phyloP scores from a whole-genome alignment of 2,329 filamentous ascomycete genomes.

The Tolypocladium tropicale region DNA sequence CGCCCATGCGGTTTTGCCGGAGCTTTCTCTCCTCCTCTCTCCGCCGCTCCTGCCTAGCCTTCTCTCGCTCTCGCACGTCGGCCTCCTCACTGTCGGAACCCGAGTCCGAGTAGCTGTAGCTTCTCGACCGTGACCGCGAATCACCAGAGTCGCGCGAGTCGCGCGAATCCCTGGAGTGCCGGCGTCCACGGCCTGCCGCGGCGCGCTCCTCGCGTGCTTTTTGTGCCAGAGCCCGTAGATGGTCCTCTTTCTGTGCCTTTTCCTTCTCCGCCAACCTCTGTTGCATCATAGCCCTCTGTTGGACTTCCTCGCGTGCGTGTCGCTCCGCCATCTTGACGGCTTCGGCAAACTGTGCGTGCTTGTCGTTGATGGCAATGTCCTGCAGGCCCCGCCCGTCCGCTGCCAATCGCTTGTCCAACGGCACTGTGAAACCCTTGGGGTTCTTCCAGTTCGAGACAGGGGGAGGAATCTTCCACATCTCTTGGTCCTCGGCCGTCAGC shows the following conservation, averaged over 20 bases:
- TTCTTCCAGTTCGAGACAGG: conserved; percentile 99
- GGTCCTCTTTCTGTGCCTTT: conserved; percentile 87
- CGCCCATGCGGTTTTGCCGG: conserved; percentile 89
- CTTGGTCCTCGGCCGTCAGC: conserved; percentile 91
- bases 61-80: conserved; percentile 65
- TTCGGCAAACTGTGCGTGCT: conserved; percentile 93
- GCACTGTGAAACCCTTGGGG: conserved; percentile 93
- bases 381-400: conserved; percentile 87
- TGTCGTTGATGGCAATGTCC: conserved; percentile 95
- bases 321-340: conserved; percentile 89
- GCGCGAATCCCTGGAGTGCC: conserved; percentile 18
- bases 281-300: conserved; percentile 88
- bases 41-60: conserved; percentile 64
- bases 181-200: conserved; percentile 35
- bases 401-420: conserved; percentile 87
- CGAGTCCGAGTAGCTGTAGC: conserved; percentile 43
- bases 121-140: conserved; percentile 30
- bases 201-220: conserved; percentile 80
- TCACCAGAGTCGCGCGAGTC: conserved; percentile 28
- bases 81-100: conserved; percentile 51
- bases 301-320: conserved; percentile 90
- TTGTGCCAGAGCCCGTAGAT: conserved; percentile 76
- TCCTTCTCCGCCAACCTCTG: conserved; percentile 94
- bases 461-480: conserved; percentile 82
- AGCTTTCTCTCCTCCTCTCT: conserved; percentile 82